Evolutionary conservation across 2,329 filamentous ascomycete genomes (phyloP).

Genomic region (Epichloe uncinata): DNA sequence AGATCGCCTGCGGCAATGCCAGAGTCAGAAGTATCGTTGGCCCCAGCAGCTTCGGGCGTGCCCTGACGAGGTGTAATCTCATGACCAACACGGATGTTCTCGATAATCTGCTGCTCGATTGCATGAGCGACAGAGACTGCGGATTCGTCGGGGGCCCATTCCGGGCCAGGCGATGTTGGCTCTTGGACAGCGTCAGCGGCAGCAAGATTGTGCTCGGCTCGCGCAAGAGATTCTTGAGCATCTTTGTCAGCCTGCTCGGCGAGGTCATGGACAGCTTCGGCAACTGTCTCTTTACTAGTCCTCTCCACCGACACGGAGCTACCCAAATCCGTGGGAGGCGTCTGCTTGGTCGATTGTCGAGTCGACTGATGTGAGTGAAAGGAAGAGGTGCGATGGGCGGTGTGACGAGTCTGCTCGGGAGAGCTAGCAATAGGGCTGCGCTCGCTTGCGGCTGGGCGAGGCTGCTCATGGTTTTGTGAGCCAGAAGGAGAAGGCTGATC

Average conservation of each 20-base stretch:
- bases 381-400: slow-evolving; percentile 23
- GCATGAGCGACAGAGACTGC: slow-evolving; percentile 2
- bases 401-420: slow-evolving; percentile 26
- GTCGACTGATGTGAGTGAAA: slow-evolving; percentile 15
- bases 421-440: slow-evolving; percentile 32
- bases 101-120: slow-evolving; percentile 9
- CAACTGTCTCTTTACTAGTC: slow-evolving; percentile 52
- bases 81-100: slow-evolving; percentile 36
- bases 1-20: slow-evolving; percentile 39
- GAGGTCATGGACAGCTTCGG: slow-evolving; percentile 54
- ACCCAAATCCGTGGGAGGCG: slow-evolving; percentile 20
- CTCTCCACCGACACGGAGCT: slow-evolving; percentile 30
- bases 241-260: slow-evolving; percentile 38
- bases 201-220: slow-evolving; percentile 36
- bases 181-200: slow-evolving; percentile 23
- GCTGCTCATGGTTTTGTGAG: slow-evolving; percentile 26
- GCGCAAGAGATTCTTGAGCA: slow-evolving; percentile 52
- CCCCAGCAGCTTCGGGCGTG: slow-evolving; percentile 28
- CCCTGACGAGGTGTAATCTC: slow-evolving; percentile 31
- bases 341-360: slow-evolving; percentile 11
- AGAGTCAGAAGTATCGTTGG: slow-evolving; percentile 36
- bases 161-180: slow-evolving; percentile 22
- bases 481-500: slow-evolving; percentile 25
- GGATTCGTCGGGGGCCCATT: background rate
- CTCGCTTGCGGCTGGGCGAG: slow-evolving; percentile 25